Base-by-base conservation (phyloP, 495 filamentous ascomycete genomes). In the Aspergillus panamensis region DNA sequence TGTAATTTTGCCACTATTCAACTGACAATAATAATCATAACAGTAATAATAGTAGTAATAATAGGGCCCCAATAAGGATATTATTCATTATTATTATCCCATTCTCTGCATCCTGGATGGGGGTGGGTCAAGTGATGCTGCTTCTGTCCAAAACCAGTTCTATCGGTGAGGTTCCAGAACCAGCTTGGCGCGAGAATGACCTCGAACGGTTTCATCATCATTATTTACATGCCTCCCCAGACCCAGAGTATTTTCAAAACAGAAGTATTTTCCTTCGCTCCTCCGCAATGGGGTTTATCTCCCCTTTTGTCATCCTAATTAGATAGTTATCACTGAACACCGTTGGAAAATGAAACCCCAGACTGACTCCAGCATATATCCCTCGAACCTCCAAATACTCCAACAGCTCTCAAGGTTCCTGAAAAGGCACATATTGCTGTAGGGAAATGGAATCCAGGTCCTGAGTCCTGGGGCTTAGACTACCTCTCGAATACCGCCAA, bases 151-250 rank as follows among this genome's bases (percentile, higher is more conserved):
- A 43, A 44, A 44, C 55, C 48, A 58, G 55, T 20, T 44, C n/a
- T 20, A 44, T 45, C 37, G 47, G 55, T 51, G 55, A 57, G 25
- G 55, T 47, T 35, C 44, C 48, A 58, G 37, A 58, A 58, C 48
- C 56, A 58, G 48, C 48, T 32, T 17, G 48, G 10, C 20, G 47
- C 47, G 13, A 49, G 47, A 49, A 49, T 31, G 25, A 29, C n/a
- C 5, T 13, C 21, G 13, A 13, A 49, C 13, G 56, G 29, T 33
- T 45, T 39, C 30, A 37, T 52, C 29, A 37, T 45, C 39, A 37
- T n/a, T 21, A 19, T 17, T 58, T 58, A 39, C 42, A 52, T 47
- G 20, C 56, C 31, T 31, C 35, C 31, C 16, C 30, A 30, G 44
- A 19, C 31, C 43, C 12, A 33, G 33, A 49, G 20, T 30, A n/a